phyloP scores from a whole-genome alignment of 768 basidiomycete species.

The Serendipita vermifera region DNA sequence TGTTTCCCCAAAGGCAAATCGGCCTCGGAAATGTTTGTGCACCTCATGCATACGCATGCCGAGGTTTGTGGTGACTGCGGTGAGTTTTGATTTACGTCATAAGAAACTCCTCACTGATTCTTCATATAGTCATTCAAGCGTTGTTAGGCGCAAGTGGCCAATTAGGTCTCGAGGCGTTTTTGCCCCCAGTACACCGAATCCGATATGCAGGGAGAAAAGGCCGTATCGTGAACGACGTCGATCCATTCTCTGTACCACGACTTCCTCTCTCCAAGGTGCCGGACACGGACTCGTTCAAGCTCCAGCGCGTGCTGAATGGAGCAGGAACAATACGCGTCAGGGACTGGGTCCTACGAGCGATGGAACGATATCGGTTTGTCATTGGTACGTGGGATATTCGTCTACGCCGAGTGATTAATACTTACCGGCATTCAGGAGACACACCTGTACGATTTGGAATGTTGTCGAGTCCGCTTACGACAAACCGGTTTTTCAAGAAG shows the following conservation, averaged over 20 bases:
- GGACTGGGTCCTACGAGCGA: slow-evolving; percentile 8
- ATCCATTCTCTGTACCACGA: slow-evolving; percentile 10
- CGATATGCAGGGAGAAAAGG: neutral
- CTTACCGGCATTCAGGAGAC: neutral
- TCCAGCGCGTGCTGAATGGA: slow-evolving; percentile 11
- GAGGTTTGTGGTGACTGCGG: slow-evolving; percentile 27
- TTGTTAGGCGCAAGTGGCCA: slow-evolving; percentile 23
- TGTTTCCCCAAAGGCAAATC: slow-evolving; percentile 18
- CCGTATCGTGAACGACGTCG: neutral
- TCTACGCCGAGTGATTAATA: neutral
- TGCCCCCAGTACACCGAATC: slow-evolving; percentile 20
- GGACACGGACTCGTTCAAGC: slow-evolving; percentile 16
- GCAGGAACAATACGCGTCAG: neutral
- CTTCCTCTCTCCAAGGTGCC: slow-evolving; percentile 15
- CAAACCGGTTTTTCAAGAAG: neutral
- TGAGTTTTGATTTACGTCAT: neutral
- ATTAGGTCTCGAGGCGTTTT: slow-evolving; percentile 26
- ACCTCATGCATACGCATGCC: slow-evolving; percentile 22
- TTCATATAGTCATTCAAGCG: slow-evolving; percentile 20
- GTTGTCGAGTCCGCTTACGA: neutral
- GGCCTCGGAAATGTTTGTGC: slow-evolving; percentile 24
- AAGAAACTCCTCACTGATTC: neutral
- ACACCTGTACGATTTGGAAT: slow-evolving; percentile 6
- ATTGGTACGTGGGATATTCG: slow-evolving; percentile 9
- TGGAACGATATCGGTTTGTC: slow-evolving; percentile 15